These are phyloP conservation scores for Reutealis trisperma DNA, from an alignment of 345 rosid genomes.

Conservation along the genomic window DNA sequence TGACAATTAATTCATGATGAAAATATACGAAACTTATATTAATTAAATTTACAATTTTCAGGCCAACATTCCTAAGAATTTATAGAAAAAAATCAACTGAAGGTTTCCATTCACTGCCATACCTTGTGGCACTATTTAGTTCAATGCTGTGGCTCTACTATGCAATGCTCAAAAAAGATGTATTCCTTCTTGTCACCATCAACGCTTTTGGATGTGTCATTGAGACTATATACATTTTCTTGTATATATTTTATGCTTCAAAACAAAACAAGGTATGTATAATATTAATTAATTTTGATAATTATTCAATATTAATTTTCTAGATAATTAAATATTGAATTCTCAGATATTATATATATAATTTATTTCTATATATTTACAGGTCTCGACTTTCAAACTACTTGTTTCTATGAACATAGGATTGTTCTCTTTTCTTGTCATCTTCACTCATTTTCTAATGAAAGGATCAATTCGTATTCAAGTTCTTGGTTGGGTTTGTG, in stretches of 20 bases:
- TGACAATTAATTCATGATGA: neutral
- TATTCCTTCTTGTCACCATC: conserved; percentile 77
- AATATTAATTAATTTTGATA: too few species aligned
- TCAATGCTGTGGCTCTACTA: conserved; percentile 92
- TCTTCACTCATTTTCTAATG: conserved; percentile 44
- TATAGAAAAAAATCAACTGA: conserved; percentile 71
- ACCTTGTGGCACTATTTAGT: conserved; percentile 82
- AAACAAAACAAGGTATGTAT: conserved; percentile 42
- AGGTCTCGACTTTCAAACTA: conserved; percentile 60
- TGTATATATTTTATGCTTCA: conserved; percentile 64
- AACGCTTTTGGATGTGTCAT: conserved; percentile 77
- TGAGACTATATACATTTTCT: conserved; percentile 61
- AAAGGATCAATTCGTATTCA: conserved; percentile 20
- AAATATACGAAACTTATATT: too few species aligned
- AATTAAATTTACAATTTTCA: conserved; percentile 18
- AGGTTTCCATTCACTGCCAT: conserved; percentile 79
- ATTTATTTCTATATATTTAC: conserved; percentile 10
- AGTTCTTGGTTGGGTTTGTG: conserved; percentile 88
- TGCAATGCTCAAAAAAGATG: conserved; percentile 57
- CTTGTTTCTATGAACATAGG: conserved; percentile 56
- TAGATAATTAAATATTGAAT: neutral
- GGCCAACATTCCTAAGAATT: conserved; percentile 80
- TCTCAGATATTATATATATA: too few species aligned
- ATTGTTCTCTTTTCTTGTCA: conserved; percentile 46
- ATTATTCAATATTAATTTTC: neutral